Evolutionary conservation across 768 basidiomycete genomes (phyloP).

Genomic region (Xanthoconium stramineum): DNA sequence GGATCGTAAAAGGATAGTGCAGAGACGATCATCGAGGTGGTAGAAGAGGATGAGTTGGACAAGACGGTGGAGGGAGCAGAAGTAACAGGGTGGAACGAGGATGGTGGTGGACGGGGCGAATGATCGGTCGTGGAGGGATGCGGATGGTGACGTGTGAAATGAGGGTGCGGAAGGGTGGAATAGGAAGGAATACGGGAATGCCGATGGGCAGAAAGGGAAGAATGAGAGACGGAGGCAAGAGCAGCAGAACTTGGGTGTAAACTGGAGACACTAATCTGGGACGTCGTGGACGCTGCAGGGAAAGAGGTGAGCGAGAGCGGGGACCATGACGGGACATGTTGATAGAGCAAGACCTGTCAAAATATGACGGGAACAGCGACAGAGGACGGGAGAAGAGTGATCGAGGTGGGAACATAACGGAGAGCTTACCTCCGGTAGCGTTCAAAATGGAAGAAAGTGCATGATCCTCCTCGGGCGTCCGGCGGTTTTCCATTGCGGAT

Average conservation of each 20-base stretch:
- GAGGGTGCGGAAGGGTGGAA: neutral
- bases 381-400: conserved; percentile 9
- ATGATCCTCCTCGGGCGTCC: conserved; percentile 16
- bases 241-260: neutral
- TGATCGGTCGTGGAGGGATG: neutral
- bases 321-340: neutral
- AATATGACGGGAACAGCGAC: conserved; percentile 5
- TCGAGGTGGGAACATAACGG: conserved; percentile 10
- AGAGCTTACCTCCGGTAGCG: conserved; percentile 27
- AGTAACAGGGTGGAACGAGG: conserved; percentile 1
- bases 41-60: conserved; percentile 1
- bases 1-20: conserved; percentile 54
- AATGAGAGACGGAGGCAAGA: neutral
- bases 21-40: conserved; percentile 49
- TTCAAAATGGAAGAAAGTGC: conserved; percentile 7
- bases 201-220: neutral
- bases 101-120: neutral
- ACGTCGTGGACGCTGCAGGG: conserved; percentile 8
- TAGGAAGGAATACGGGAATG: neutral
- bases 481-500: conserved; percentile 27
- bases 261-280: neutral
- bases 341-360: conserved; percentile 19
- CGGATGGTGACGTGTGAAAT: neutral
- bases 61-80: neutral
- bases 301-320: conserved; percentile 2